These are phyloP conservation scores for Candida piceae DNA, from an alignment of 805 yeast genomes.

Conservation along the genomic window DNA sequence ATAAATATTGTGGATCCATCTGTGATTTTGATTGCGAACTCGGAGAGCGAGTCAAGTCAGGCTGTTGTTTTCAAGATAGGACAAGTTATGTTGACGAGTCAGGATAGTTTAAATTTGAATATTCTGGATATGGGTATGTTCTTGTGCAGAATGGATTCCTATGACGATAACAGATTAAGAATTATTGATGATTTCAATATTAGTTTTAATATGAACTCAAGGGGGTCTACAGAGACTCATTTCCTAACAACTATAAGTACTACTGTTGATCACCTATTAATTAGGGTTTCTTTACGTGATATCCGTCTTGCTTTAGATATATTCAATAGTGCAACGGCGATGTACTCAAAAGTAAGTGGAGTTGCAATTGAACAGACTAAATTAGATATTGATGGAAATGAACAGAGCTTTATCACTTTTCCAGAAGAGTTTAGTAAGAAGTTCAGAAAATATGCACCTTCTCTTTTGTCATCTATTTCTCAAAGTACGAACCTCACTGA, in stretches of 20 bases:
- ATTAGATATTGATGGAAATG: slow-evolving; percentile 8
- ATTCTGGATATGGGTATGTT: slow-evolving; percentile 84
- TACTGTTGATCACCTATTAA: slow-evolving; percentile 71
- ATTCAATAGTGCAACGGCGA: slow-evolving; percentile 62
- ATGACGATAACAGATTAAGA: slow-evolving; percentile 58
- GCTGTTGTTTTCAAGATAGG: slow-evolving; percentile 89
- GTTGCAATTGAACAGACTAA: slow-evolving; percentile 6
- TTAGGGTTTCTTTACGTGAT: slow-evolving; percentile 84
- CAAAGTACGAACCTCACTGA: slow-evolving; percentile 21
- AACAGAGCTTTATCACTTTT: slow-evolving; percentile 33
- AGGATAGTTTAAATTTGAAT: slow-evolving; percentile 59
- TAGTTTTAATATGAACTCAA: slow-evolving; percentile 64
- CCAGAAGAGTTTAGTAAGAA: slow-evolving; percentile 61
- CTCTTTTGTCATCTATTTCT: slow-evolving; percentile 50
- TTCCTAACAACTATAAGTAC: slow-evolving; percentile 60
- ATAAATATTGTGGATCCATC: slow-evolving; percentile 70
- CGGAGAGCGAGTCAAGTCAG: slow-evolving; percentile 62
- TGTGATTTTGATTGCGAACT: slow-evolving; percentile 74
- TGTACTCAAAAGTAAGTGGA: slow-evolving; percentile 30
- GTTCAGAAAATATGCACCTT: slow-evolving; percentile 63
- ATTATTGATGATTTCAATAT: slow-evolving; percentile 87
- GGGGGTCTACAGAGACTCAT: slow-evolving; percentile 56
- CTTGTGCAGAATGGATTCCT: slow-evolving; percentile 66
- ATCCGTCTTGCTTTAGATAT: slow-evolving; percentile 74
- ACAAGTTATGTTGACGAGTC: slow-evolving; percentile 67